These are phyloP conservation scores for Pittosporum tobira DNA, from an alignment of 129 eudicot species.

Conservation along the genomic window DNA sequence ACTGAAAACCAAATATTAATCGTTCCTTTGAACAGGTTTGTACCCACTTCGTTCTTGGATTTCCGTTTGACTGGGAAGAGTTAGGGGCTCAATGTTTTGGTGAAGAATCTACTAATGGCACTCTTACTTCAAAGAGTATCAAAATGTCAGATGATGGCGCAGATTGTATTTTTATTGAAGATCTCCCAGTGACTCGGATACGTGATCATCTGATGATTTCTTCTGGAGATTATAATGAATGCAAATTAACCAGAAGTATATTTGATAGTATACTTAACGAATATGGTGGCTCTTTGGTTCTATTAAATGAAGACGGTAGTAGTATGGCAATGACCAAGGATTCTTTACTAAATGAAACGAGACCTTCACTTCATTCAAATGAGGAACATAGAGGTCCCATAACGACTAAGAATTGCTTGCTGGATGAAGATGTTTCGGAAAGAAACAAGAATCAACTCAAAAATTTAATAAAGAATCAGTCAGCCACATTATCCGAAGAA, in stretches of 20 bases:
- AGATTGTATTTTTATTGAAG: conserved; percentile 12
- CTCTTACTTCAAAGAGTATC: background rate
- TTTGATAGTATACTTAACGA: conserved; percentile 18
- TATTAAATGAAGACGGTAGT: background rate
- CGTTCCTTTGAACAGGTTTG: conserved; percentile 37
- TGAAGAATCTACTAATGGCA: conserved; percentile 14
- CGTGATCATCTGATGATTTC: conserved; percentile 30
- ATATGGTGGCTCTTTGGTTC: conserved; percentile 4
- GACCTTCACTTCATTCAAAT: background rate
- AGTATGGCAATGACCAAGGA: background rate
- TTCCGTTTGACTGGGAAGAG: conserved; percentile 62
- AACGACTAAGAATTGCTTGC: too few species aligned
- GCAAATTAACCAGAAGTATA: conserved; percentile 16
- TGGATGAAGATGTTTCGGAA: background rate
- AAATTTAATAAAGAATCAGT: background rate
- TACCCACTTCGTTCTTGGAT: conserved; percentile 38
- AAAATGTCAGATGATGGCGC: background rate
- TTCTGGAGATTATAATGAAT: conserved; percentile 19
- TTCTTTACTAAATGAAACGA: background rate
- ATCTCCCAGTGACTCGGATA: conserved; percentile 32
- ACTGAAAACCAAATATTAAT: too few species aligned
- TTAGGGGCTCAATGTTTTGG: conserved; percentile 19
- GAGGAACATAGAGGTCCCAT: background rate
- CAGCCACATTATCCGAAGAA: background rate
- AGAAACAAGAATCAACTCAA: too few species aligned